Percentiles rank a stretch among this genome's conserved stretches.
phyloP scores from a whole-genome alignment of 495 filamentous ascomycete genomes.

The Penicillium steckii region DNA sequence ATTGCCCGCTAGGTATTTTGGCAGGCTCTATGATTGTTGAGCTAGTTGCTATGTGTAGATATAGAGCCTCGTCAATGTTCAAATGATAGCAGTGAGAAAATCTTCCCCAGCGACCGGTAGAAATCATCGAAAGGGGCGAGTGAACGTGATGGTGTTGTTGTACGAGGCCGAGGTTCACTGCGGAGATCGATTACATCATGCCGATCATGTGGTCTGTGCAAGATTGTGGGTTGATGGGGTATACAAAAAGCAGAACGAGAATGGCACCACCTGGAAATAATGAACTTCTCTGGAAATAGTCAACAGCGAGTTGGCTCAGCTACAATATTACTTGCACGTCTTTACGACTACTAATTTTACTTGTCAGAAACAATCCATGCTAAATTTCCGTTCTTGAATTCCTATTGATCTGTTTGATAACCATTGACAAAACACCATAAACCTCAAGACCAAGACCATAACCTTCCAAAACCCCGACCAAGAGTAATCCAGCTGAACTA shows the following conservation, averaged over 20 bases:
- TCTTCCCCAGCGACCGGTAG: background rate
- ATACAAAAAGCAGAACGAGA: no score
- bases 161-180: constrained; percentile 22
- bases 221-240: background rate
- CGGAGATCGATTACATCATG: constrained; percentile 30
- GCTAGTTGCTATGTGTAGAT: background rate
- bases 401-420: background rate
- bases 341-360: background rate
- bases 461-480: constrained; percentile 9
- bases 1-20: background rate
- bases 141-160: constrained; percentile 17
- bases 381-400: constrained; percentile 4
- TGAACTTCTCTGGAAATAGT: no score
- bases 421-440: background rate
- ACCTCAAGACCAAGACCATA: background rate
- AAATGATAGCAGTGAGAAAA: background rate
- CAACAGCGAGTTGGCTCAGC: no score
- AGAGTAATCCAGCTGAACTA: background rate
- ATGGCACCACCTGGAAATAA: no score
- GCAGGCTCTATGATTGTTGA: background rate
- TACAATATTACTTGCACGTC: no score
- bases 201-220: constrained; percentile 25
- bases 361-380: background rate
- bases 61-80: background rate
- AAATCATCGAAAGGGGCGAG: constrained; percentile 1